phyloP scores from a whole-genome alignment of 2,329 filamentous ascomycete species.

The Celoporthe dispersa region DNA sequence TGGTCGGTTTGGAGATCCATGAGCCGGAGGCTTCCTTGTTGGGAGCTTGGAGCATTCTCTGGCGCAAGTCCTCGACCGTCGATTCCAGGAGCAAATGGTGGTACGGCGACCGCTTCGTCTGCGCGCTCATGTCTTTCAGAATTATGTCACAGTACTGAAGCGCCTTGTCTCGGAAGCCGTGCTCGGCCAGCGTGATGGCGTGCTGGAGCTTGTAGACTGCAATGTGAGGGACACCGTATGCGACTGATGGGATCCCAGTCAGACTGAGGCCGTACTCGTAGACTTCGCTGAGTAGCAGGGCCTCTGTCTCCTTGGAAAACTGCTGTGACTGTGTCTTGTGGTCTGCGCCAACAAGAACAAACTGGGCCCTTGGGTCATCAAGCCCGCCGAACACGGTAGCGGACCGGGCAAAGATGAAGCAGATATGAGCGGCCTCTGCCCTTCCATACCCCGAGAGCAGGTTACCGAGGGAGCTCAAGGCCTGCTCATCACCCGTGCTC shows the following conservation, averaged over 20 bases:
- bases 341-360: constrained; percentile 85
- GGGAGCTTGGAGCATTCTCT: constrained; percentile 82
- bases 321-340: constrained; percentile 73
- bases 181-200: constrained; percentile 81
- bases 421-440: constrained; percentile 90
- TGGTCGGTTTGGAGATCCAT: constrained; percentile 93
- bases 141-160: constrained; percentile 92
- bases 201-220: constrained; percentile 91
- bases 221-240: constrained; percentile 75
- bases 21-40: constrained; percentile 75
- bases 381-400: constrained; percentile 76
- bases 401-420: constrained; percentile 82
- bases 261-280: constrained; percentile 90
- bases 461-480: constrained; percentile 78
- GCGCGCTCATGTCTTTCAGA: constrained; percentile 72
- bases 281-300: constrained; percentile 91
- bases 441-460: constrained; percentile 85
- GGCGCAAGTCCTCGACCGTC: constrained; percentile 81
- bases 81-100: constrained; percentile 77
- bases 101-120: constrained; percentile 84
- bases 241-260: constrained; percentile 57
- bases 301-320: constrained; percentile 79
- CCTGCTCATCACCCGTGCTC: constrained; percentile 76
- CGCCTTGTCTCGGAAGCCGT: constrained; percentile 80
- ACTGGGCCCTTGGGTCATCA: constrained; percentile 77